Evolutionary conservation across 768 basidiomycete species (phyloP).

Genomic region (Cystofilobasidium capitatum): DNA sequence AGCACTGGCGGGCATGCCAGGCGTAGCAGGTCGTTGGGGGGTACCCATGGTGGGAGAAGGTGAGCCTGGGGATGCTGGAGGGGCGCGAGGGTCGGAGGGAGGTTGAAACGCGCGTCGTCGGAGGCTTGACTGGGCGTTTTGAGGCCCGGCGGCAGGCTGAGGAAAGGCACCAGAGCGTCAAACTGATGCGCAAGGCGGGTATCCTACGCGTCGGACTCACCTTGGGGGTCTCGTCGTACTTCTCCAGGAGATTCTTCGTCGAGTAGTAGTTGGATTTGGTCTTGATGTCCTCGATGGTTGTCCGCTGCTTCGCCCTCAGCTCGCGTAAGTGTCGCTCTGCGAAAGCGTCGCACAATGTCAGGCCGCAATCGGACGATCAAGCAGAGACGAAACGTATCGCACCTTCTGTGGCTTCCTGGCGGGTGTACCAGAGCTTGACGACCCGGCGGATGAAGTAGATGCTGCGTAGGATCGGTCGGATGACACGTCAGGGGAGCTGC

Average conservation of each 20-base stretch:
- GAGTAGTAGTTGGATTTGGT: slow-evolving; percentile 93
- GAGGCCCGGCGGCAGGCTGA: neutral
- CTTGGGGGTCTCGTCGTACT: slow-evolving; percentile 57
- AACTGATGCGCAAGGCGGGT: neutral
- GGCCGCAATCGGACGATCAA: neutral
- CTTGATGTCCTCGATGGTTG: slow-evolving; percentile 90
- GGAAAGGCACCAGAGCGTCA: neutral
- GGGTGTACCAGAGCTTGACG: slow-evolving; percentile 72
- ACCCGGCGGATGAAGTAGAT: slow-evolving; percentile 69
- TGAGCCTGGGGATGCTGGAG: slow-evolving; percentile 12
- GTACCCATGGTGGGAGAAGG: slow-evolving; percentile 13
- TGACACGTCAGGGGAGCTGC: neutral
- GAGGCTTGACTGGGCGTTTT: neutral
- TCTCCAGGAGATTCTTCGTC: slow-evolving; percentile 78
- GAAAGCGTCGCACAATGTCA: neutral
- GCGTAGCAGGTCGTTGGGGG: slow-evolving; percentile 8
- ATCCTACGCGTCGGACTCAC: neutral
- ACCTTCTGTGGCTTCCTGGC: slow-evolving; percentile 76
- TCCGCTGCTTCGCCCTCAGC: slow-evolving; percentile 62
- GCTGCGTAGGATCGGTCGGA: slow-evolving; percentile 37
- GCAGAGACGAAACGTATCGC: slow-evolving; percentile 28
- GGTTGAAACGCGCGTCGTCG: slow-evolving; percentile 15
- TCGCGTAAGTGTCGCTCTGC: slow-evolving; percentile 55
- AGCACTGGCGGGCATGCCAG: neutral
- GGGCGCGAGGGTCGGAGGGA: slow-evolving; percentile 8